A percentile compares a stretch with the other conserved stretches of the same genome.
These are phyloP conservation scores for Coniochaeta ligniaria DNA, from an alignment of 2,329 filamentous ascomycete genomes.

Conservation along the genomic window DNA sequence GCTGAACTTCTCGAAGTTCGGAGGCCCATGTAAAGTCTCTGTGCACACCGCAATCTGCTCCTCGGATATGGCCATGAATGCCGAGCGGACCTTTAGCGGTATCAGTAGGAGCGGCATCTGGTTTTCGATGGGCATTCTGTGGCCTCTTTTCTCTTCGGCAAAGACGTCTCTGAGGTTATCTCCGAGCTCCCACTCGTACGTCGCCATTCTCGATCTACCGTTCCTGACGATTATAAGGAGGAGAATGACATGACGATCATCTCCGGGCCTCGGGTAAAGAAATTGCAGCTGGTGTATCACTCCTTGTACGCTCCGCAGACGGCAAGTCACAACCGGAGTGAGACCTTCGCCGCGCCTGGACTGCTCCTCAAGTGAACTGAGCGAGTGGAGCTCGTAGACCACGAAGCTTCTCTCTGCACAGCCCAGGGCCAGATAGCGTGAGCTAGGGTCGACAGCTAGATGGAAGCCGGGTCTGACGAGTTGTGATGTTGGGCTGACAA, in stretches of 20 bases:
- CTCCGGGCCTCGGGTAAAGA: slow-evolving; percentile 60
- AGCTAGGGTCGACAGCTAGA: slow-evolving; percentile 73
- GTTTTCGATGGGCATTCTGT: slow-evolving; percentile 40
- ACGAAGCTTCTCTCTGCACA: slow-evolving; percentile 65
- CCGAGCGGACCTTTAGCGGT: slow-evolving; percentile 61
- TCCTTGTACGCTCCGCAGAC: slow-evolving; percentile 50
- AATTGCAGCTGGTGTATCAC: slow-evolving; percentile 86
- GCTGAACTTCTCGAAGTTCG: slow-evolving; percentile 37
- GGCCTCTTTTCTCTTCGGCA: slow-evolving; percentile 38
- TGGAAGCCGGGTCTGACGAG: slow-evolving; percentile 50
- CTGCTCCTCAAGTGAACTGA: slow-evolving; percentile 41
- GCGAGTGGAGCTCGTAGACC: slow-evolving; percentile 60
- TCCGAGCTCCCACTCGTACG: slow-evolving; percentile 54
- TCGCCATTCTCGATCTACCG: slow-evolving; percentile 42
- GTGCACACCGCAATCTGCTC: slow-evolving; percentile 49
- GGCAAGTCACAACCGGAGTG: slow-evolving; percentile 46
- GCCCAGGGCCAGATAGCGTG: slow-evolving; percentile 59
- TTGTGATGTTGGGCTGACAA: slow-evolving; percentile 50
- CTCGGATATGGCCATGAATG: slow-evolving; percentile 63
- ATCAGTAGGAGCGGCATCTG: slow-evolving; percentile 63
- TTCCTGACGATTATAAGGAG: slow-evolving; percentile 52
- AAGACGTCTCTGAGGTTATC: slow-evolving; percentile 39
- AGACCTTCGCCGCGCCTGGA: slow-evolving; percentile 38
- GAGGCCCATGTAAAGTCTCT: slow-evolving; percentile 43
- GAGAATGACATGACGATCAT: slow-evolving; percentile 68